These are phyloP conservation scores for Aspergillus sergii DNA, from an alignment of 2,329 filamentous ascomycete species.

Conservation along the genomic window DNA sequence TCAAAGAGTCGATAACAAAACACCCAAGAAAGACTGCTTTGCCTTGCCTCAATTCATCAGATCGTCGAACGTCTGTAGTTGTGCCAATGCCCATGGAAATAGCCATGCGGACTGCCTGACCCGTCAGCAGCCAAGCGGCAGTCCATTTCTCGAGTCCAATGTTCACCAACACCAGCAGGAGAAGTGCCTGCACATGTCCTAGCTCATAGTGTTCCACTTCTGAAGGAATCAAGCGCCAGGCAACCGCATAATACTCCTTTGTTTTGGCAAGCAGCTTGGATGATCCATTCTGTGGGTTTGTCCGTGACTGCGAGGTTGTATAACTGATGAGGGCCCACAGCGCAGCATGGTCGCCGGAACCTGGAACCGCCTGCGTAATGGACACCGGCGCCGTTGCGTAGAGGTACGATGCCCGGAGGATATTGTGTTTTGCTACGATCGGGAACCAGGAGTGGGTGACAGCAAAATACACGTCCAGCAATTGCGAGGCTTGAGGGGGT, in stretches of 20 bases:
- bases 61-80: conserved; percentile 28
- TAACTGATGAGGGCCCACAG: conserved; percentile 50
- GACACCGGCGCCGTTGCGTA: conserved; percentile 50
- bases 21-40: conserved; percentile 55
- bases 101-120: conserved; percentile 54
- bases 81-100: conserved; percentile 40
- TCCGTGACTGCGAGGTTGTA: conserved; percentile 37
- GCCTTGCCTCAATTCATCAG: conserved; percentile 37
- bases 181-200: conserved; percentile 48
- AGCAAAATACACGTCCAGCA: conserved; percentile 61
- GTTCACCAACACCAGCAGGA: conserved; percentile 53
- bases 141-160: conserved; percentile 50
- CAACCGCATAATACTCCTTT: conserved; percentile 39
- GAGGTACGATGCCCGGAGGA: conserved; percentile 59
- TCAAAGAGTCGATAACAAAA: conserved; percentile 56
- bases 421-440: conserved; percentile 59
- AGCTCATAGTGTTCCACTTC: conserved; percentile 44
- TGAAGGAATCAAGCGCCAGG: conserved; percentile 41
- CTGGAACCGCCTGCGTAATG: conserved; percentile 30
- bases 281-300: conserved; percentile 19
- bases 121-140: conserved; percentile 57
- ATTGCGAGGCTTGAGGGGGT: conserved; percentile 53
- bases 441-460: conserved; percentile 63
- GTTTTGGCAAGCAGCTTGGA: conserved; percentile 26
- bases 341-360: conserved; percentile 45